phyloP scores from a whole-genome alignment of 768 basidiomycete genomes.

The Termitomyces bulborhizus region DNA sequence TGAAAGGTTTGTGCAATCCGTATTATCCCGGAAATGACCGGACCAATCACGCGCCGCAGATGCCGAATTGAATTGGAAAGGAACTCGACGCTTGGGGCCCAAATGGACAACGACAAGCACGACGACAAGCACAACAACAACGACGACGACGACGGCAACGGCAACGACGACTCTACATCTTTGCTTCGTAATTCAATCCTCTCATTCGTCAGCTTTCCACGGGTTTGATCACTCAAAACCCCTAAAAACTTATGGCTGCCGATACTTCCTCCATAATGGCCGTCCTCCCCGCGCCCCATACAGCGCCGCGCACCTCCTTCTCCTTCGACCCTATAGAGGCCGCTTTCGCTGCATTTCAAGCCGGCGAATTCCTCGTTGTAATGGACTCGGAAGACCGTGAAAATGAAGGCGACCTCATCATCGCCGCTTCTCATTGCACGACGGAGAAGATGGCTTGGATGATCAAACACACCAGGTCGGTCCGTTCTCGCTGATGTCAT shows the following conservation, averaged over 20 bases:
- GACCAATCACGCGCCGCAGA: constrained; percentile 28
- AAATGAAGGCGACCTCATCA: constrained; percentile 96
- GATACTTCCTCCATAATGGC: constrained; percentile 7
- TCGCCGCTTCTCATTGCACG: constrained; percentile 76
- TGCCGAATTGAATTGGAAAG: constrained; percentile 5
- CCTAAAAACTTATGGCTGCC: neutral
- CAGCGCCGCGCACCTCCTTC: constrained; percentile 35
- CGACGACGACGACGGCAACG: neutral
- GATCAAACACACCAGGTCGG: constrained; percentile 91
- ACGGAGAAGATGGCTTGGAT: constrained; percentile 99
- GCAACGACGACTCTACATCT: neutral
- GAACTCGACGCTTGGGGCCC: neutral
- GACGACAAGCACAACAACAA: neutral
- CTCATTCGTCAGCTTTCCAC: constrained; percentile 2
- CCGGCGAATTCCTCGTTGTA: constrained; percentile 90
- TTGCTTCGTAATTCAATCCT: neutral
- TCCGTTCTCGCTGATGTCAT: constrained; percentile 1
- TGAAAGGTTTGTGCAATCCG: constrained; percentile 20
- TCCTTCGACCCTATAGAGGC: constrained; percentile 77
- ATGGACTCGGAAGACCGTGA: constrained; percentile 96
- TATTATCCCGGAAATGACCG: constrained; percentile 32
- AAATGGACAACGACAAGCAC: constrained; percentile 1
- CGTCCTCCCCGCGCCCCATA: constrained; percentile 15
- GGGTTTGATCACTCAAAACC: constrained; percentile 1
- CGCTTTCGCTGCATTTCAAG: constrained; percentile 67